These are phyloP conservation scores for Ligustrum vulgare DNA, from an alignment of 257 asterid species.

Conservation along the genomic window DNA sequence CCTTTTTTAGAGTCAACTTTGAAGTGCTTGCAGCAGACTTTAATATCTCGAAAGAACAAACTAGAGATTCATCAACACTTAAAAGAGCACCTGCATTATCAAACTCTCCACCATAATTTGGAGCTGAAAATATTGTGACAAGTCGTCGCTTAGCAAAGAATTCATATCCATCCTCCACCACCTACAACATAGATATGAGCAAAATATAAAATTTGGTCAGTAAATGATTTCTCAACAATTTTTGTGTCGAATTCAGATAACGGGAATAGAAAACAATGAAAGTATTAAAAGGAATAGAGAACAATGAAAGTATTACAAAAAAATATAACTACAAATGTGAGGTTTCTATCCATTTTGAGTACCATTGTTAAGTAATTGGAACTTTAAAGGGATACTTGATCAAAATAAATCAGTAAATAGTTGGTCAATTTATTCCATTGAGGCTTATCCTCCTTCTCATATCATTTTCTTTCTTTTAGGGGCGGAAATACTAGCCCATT, in stretches of 20 bases:
- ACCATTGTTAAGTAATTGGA: neutral
- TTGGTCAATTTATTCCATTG: neutral
- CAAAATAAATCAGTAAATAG: neutral
- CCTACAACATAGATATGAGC: constrained; percentile 35
- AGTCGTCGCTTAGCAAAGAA: constrained; percentile 75
- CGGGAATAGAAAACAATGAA: neutral
- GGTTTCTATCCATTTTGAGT: neutral
- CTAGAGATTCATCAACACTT: constrained; percentile 64
- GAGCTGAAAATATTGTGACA: constrained; percentile 72
- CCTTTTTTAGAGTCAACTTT: constrained; percentile 66
- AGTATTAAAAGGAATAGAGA: neutral
- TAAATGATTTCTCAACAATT: neutral
- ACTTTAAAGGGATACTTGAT: neutral
- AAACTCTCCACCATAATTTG: constrained; percentile 79
- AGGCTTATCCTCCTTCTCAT: neutral
- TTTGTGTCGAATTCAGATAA: neutral
- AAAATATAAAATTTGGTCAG: neutral
- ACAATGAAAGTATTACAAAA: no score
- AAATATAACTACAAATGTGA: neutral
- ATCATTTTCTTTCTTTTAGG: neutral
- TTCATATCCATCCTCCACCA: constrained; percentile 88
- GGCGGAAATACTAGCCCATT: neutral
- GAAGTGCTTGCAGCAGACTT: constrained; percentile 49
- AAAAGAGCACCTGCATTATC: constrained; percentile 79
- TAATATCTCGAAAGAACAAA: constrained; percentile 74